Evolutionary conservation across 495 filamentous ascomycete genomes (phyloP).

Genomic region (Parachaetomium inaequale): DNA sequence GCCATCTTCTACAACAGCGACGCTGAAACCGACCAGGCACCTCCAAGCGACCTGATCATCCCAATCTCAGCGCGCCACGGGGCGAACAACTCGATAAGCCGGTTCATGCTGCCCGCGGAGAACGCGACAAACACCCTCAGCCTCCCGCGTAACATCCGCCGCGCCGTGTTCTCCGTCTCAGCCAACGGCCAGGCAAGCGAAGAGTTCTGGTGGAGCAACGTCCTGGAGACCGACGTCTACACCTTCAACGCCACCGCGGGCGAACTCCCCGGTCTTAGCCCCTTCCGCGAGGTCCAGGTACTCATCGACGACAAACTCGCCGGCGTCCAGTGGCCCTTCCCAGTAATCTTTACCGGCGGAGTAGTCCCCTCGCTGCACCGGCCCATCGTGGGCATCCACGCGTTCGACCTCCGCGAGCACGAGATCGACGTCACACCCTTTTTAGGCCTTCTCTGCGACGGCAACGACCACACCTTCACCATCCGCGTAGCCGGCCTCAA

Average conservation of each 20-base stretch:
- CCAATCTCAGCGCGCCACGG: conserved; percentile 67
- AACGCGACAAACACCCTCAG: conserved; percentile 57
- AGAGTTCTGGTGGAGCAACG: conserved; percentile 90
- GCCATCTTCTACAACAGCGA: conserved; percentile 65
- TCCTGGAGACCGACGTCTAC: conserved; percentile 57
- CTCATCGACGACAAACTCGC: conserved; percentile 72
- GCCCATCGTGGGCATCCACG: conserved; percentile 79
- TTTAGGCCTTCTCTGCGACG: conserved; percentile 65
- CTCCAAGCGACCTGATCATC: conserved; percentile 64
- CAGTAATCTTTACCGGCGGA: conserved; percentile 84
- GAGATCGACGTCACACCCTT: conserved; percentile 85
- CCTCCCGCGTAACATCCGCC: conserved; percentile 59
- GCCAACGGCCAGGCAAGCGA: conserved; percentile 75
- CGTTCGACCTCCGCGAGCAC: conserved; percentile 76
- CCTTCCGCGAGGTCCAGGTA: conserved; percentile 80
- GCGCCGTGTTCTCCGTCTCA: conserved; percentile 71
- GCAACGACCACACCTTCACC: conserved; percentile 62
- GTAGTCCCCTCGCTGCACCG: conserved; percentile 78
- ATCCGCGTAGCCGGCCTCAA: conserved; percentile 63
- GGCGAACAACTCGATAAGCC: conserved; percentile 53
- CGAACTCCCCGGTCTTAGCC: conserved; percentile 64
- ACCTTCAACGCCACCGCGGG: conserved; percentile 58
- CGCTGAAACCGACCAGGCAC: conserved; percentile 36
- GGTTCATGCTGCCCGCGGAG: conserved; percentile 65
- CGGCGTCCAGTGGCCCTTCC: conserved; percentile 82